A percentile compares a stretch with the other conserved stretches of the same genome.
phyloP scores from a whole-genome alignment of 192 early-diverging fungal genomes.

The Gigaspora rosea region DNA sequence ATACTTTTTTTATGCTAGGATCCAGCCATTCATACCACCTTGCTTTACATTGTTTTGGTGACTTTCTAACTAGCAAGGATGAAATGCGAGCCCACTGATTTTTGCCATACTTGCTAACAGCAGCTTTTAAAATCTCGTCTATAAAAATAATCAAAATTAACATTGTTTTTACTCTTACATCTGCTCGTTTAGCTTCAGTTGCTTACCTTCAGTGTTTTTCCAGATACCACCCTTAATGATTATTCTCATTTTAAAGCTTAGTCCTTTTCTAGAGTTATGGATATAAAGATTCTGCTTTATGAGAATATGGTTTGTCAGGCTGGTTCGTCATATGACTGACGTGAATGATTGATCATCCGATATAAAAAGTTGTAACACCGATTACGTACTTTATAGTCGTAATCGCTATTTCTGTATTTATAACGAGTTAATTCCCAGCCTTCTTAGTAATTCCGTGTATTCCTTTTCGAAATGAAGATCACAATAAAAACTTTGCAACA shows the following conservation, averaged over 20 bases:
- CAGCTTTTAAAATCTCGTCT: constrained; percentile 66
- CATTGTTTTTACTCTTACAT: constrained; percentile 50
- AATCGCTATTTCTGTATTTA: no score
- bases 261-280: no score
- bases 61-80: constrained; percentile 90
- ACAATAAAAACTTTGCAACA: constrained; percentile 93
- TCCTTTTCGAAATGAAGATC: constrained; percentile 63
- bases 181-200: constrained; percentile 74
- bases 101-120: constrained; percentile 98
- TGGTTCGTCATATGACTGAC: no score
- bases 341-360: no score
- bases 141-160: constrained; percentile 35
- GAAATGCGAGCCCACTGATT: constrained; percentile 99
- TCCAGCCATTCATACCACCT: constrained; percentile 99
- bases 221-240: constrained; percentile 94
- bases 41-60: constrained; percentile 99
- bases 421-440: not conserved
- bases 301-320: no score
- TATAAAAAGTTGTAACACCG: not conserved
- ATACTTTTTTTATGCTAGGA: constrained; percentile 93
- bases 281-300: no score
- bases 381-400: not conserved
- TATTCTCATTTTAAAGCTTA: constrained; percentile 46
- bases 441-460: not conserved
- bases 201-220: constrained; percentile 99